These are phyloP conservation scores for Alnus rubra DNA, from an alignment of 306 rosid genomes.

Conservation along the genomic window DNA sequence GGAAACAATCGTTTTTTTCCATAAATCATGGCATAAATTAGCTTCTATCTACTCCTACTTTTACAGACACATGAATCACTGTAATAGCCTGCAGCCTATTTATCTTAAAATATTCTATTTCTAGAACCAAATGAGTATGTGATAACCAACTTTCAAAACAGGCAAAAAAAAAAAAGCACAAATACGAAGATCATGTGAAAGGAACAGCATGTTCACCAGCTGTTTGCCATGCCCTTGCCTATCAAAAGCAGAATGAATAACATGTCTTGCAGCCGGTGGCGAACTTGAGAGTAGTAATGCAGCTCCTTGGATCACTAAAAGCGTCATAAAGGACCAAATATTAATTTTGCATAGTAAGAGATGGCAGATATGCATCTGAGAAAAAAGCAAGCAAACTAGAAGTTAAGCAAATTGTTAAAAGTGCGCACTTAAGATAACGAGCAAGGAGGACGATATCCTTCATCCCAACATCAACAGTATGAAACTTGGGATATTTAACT, in stretches of 20 bases:
- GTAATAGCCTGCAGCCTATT: neutral
- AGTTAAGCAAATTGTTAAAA: neutral
- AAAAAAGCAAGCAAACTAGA: neutral
- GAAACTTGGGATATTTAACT: neutral
- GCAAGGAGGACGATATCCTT: neutral
- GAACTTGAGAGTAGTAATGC: constrained; percentile 56
- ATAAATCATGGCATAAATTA: neutral
- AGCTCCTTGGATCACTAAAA: constrained; percentile 70
- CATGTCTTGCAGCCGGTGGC: constrained; percentile 71
- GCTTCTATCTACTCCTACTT: neutral
- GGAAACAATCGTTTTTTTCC: neutral
- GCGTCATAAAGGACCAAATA: constrained; percentile 24
- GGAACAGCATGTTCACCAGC: constrained; percentile 55
- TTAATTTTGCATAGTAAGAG: constrained; percentile 5
- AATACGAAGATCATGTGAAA: constrained; percentile 10
- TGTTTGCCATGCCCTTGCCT: constrained; percentile 80
- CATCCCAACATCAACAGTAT: neutral
- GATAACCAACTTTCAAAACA: neutral
- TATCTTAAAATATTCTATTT: neutral
- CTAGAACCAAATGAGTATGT: neutral
- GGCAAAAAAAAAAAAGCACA: constrained; percentile 5
- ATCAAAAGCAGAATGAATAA: constrained; percentile 69
- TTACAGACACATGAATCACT: neutral
- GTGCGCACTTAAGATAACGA: neutral
- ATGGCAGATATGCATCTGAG: neutral